phyloP scores from a whole-genome alignment of 2,329 filamentous ascomycete species.

The Calonectria fujianensis region DNA sequence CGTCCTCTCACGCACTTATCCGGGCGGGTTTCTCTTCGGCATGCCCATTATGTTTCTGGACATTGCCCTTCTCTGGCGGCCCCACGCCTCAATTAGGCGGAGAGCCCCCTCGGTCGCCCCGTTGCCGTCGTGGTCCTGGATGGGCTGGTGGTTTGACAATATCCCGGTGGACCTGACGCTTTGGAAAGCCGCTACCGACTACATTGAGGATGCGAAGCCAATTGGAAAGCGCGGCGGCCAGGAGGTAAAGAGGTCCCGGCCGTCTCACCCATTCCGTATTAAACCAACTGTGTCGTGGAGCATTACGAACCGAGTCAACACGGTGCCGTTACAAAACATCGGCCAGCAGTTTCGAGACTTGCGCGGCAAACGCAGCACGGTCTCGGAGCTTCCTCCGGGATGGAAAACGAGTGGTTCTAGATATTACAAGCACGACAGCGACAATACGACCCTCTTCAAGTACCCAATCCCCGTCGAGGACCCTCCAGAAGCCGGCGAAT shows the following conservation, averaged over 20 bases:
- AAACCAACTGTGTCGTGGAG: constrained; percentile 62
- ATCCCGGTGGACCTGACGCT: constrained; percentile 64
- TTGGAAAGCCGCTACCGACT: constrained; percentile 66
- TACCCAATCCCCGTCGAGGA: constrained; percentile 66
- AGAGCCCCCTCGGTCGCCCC: constrained; percentile 60
- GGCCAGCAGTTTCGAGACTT: constrained; percentile 64
- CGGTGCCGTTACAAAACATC: constrained; percentile 60
- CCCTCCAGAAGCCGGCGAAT: constrained; percentile 54
- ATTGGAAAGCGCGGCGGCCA: constrained; percentile 57
- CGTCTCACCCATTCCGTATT: constrained; percentile 63
- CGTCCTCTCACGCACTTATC: constrained; percentile 63
- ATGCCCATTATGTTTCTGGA: constrained; percentile 69
- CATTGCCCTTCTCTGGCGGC: constrained; percentile 66
- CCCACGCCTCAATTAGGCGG: constrained; percentile 64
- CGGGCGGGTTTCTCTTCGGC: constrained; percentile 66
- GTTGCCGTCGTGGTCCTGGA: constrained; percentile 68
- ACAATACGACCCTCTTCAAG: constrained; percentile 62
- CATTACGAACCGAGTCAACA: constrained; percentile 62
- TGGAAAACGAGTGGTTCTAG: constrained; percentile 61
- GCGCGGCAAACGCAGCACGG: constrained; percentile 58
- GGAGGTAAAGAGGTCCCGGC: constrained; percentile 60
- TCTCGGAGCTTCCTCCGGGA: constrained; percentile 60
- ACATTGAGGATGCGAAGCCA: constrained; percentile 62
- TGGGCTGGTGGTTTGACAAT: constrained; percentile 69
- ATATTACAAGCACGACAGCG: constrained; percentile 64